Percentiles rank a stretch among this genome's conserved stretches.
phyloP scores from a whole-genome alignment of 73 alveolate species.

The Tetrahymena malaccensis region DNA sequence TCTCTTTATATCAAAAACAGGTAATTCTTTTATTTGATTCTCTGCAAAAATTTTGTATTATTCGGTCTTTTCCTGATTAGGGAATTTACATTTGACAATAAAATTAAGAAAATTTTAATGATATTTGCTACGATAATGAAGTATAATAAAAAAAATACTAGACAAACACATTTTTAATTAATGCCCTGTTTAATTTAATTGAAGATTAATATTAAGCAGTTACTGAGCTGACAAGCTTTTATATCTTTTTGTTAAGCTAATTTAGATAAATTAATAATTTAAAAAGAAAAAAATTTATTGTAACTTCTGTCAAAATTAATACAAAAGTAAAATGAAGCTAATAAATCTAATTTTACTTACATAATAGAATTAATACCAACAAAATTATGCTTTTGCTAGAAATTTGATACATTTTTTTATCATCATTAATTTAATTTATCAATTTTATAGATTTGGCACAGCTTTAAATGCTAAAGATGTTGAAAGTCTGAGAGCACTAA shows the following conservation, averaged over 20 bases:
- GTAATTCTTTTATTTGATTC: not conserved
- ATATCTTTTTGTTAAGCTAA: too few relatives aligned
- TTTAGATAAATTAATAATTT: too few relatives aligned
- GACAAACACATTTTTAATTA: too few relatives aligned
- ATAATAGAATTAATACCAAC: not conserved
- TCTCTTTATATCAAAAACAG: not conserved
- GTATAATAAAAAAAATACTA: too few relatives aligned
- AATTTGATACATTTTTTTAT: not conserved
- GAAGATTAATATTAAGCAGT: too few relatives aligned
- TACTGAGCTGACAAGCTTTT: too few relatives aligned
- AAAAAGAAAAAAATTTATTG: too few relatives aligned
- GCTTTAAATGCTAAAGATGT: not conserved
- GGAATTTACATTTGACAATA: not conserved
- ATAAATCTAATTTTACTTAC: not conserved
- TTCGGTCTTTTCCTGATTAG: not conserved
- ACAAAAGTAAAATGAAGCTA: too few relatives aligned
- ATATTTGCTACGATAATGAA: too few relatives aligned
- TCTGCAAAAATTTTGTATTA: not conserved
- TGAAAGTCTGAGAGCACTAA: not conserved
- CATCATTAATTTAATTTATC: not conserved
- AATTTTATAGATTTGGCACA: not conserved
- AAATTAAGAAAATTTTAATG: too few relatives aligned
- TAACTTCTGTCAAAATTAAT: too few relatives aligned
- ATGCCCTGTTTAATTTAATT: too few relatives aligned
- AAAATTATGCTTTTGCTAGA: not conserved